Percentiles rank a stretch among this genome's conserved stretches.
These are phyloP conservation scores for Teunomyces lycoperdinae DNA, from an alignment of 805 yeast genomes.

Conservation along the genomic window DNA sequence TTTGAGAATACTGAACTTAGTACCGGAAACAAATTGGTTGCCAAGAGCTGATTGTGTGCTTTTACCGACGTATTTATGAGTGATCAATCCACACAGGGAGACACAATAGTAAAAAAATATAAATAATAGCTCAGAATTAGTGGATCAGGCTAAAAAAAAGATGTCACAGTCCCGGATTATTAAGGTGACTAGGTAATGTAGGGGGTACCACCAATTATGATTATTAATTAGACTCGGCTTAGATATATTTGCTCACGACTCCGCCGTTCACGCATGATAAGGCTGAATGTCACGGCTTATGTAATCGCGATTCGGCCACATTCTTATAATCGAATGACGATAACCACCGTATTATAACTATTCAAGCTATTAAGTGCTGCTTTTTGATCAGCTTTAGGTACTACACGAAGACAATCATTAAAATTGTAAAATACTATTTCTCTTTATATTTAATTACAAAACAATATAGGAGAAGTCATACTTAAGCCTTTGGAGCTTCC, in stretches of 20 bases:
- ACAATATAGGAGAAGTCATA: conserved; percentile 2
- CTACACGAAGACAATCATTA: neutral
- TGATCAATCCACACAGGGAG: conserved; percentile 1
- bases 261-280: neutral
- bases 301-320: neutral
- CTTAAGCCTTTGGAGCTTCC: conserved; percentile 82
- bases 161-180: neutral
- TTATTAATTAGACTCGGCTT: neutral
- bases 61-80: neutral
- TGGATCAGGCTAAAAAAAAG: neutral
- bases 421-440: neutral
- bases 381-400: no score
- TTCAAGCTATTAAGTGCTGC: no score
- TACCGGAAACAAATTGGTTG: neutral
- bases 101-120: neutral
- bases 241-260: neutral
- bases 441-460: conserved; percentile 3
- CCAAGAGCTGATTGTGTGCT: neutral
- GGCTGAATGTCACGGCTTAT: neutral
- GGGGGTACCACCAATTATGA: neutral
- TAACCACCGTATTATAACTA: no score
- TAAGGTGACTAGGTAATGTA: neutral
- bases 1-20: neutral
- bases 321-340: no score
- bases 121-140: neutral